Evolutionary conservation across 2,329 filamentous ascomycete species (phyloP), one percentile per base, ranked within the genome.

Genomic region (Aspergillus amoenus): DNA sequence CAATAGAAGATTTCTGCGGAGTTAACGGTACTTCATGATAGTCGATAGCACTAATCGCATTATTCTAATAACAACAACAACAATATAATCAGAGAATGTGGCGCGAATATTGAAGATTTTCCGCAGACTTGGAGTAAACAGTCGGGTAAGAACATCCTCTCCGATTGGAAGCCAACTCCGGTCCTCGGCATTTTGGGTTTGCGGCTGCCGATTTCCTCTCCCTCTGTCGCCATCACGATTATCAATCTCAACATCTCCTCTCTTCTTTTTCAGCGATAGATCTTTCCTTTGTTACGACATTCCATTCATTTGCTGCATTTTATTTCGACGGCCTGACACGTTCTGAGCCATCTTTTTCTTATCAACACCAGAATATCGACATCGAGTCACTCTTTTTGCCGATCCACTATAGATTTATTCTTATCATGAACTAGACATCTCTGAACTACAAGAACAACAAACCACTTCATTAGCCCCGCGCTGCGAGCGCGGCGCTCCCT

Each of bases 131-230:
- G 34, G 34, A 37, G 27, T 30, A 30, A 11, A 9, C 9, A 15
- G 34, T 37, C 34, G 34, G 34, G 34, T n/a, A 37, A n/a, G 15
- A 37, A 37, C 12, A 7, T 13, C 34, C 5, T 30, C 30, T 47
- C 45, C 18, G 44, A 53, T 59, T 52, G 57, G 57, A 44, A 56
- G 52, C 13, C 48, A 32, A 40, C 52, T 45, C 57, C 57, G 57
- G 50, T 46, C 44, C 41, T 59, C 53, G 57, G 57, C 53, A 52
- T 17, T 43, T 40, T 40, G 34, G 4, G 9, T 11, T 12, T 18
- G 37, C 24, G 18, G 39, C 8, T 40, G 41, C 41, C 42, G 50
- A 46, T 37, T 52, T 53, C 21, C n/a, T 43, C 44, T 52, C 32
- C 13, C 11, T 17, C 40, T 45, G 50, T 46, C 50, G 50, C 50